Base-by-base conservation (phyloP, 108 stramenopile genomes). In the Hondaea fermentalgiana region DNA sequence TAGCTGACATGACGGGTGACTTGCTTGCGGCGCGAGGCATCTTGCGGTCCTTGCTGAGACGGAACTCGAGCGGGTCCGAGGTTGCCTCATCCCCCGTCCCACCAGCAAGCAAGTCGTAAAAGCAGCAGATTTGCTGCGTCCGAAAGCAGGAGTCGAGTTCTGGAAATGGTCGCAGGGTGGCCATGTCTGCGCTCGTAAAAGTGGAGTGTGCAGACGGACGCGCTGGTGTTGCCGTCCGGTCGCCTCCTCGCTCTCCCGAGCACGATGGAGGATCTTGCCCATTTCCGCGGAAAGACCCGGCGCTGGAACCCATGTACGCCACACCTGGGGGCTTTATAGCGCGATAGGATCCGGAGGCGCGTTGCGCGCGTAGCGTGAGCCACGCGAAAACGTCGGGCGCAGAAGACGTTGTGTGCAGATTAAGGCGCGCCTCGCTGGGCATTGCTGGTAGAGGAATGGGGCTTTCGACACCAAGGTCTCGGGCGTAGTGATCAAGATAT, bases 91-190 rank as follows among this genome's bases (percentile, higher is more conserved):
- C 76, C 6, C 76, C 76, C 1, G 49, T 53, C 4, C 49, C 76
- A 12, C 76, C 76, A 23, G 76, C 45, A 12, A 83, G 76, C 51
- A 83, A 45, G 25, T 83, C 76, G 23, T 45, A 83, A 23, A 83
- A 83, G 76, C 76, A 83, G 49, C 76, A 83, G 3, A 83, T 6
- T 45, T 83, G 76, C 51, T 83, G 76, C 49, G 76, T 83, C 0
- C 76, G 76, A 35, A 83, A 83, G 51, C 76, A 83, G 1, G 76
- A 47, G 19, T 83, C 76, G 28, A 83, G 76, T 35, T 83, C 76
- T 25, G 76, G 76, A 23, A 83, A 83, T 12, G 76, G 76, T 12
- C 76, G 45, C 49, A 83, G 45, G 5, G 45, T 23, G 6, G 76
- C 5, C 51, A 53, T 53, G 6, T 47, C 76, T 35, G 76, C 76